Conservation (phyloP, 2,329 filamentous ascomycete genomes). For the Rhinocladiella mackenziei region DNA sequence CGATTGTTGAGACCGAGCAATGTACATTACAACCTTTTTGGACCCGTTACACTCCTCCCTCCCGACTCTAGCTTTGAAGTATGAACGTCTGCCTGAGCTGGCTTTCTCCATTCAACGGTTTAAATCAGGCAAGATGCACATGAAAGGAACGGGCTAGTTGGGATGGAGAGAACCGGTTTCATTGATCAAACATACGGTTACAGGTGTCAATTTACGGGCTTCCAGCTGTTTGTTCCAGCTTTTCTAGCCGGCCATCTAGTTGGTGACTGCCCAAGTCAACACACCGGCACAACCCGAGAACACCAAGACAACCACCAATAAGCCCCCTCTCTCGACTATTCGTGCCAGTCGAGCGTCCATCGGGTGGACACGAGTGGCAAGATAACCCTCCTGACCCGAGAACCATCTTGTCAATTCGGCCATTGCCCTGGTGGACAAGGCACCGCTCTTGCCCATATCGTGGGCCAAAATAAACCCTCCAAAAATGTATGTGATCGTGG, state of each 20-base stretch:
- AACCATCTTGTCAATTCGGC: slow-evolving; percentile 14
- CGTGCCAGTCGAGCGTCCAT: slow-evolving; percentile 16
- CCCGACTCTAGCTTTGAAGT: no score
- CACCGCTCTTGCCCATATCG: slow-evolving; percentile 15
- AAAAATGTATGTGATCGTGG: slow-evolving; percentile 11
- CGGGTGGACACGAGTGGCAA: slow-evolving; percentile 14
- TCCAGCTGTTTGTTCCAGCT: slow-evolving; percentile 9
- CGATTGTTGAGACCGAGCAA: no score
- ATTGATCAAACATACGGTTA: slow-evolving; percentile 1
- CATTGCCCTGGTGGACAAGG: slow-evolving; percentile 17
- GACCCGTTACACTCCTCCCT: no score
- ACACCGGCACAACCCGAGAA: slow-evolving; percentile 13
- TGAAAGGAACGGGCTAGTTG: no score
- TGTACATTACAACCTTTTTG: no score
- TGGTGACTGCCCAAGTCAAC: slow-evolving; percentile 15
- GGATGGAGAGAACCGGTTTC: no score
- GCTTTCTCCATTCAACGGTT: no score
- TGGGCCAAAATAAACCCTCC: slow-evolving; percentile 23
- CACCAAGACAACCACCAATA: slow-evolving; percentile 7
- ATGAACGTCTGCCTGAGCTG: no score
- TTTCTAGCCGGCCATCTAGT: not conserved
- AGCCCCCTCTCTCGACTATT: slow-evolving; percentile 13
- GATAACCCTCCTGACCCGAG: slow-evolving; percentile 6
- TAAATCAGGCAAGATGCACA: no score
- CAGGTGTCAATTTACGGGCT: no score